Evolutionary conservation across 176 grass and related monocot genomes (phyloP), one percentile per base, ranked within the genome.

Genomic region (Avena sativa): DNA sequence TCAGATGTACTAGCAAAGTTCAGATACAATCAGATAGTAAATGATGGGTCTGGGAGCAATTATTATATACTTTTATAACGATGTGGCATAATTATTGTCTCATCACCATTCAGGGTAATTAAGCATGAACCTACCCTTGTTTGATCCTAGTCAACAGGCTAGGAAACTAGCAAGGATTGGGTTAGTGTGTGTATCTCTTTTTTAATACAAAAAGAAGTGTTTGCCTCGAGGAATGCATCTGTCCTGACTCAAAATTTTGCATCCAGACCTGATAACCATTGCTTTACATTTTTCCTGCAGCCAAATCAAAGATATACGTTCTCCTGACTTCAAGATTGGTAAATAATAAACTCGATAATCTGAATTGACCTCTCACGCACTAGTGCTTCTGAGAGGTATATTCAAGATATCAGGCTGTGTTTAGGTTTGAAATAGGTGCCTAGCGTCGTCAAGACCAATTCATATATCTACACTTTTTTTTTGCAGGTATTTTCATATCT

Each of bases 61-160:
- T 23, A 26, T 58, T 55, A 68, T 40, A 5, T 40, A 40, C 38
- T 40, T 40, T 40, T 32, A 32, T 32, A 32, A 32, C 5, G 6
- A 40, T 40, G 38, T 56, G 0, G 3, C 58, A 56, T 66, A 77
- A 69, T 60, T 70, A 69, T 60, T 70, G 28, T 69, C 51, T 51
- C 52, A 59, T 50, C 14, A 59, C 50, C 51, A 57, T 23, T 25
- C 19, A 19, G 12, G 28, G 38, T 58, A 32, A 32, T 32, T 32
- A 90, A 62, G 72, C 38, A 9, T 62, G 82, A 62, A 7, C 38
- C 5, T 40, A 75, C 48, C 12, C 0, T 62, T 55, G 30, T 30
- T 21, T 81, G 26, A 62, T 60, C 70, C 83, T 61, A 70, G 59
- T 90, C 19, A 62, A 52, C 75, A 77, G 53, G 43, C 40, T 61